These are phyloP conservation scores for Irpex sp. DNA, from an alignment of 1,284 basidiomycete species.

Conservation along the genomic window DNA sequence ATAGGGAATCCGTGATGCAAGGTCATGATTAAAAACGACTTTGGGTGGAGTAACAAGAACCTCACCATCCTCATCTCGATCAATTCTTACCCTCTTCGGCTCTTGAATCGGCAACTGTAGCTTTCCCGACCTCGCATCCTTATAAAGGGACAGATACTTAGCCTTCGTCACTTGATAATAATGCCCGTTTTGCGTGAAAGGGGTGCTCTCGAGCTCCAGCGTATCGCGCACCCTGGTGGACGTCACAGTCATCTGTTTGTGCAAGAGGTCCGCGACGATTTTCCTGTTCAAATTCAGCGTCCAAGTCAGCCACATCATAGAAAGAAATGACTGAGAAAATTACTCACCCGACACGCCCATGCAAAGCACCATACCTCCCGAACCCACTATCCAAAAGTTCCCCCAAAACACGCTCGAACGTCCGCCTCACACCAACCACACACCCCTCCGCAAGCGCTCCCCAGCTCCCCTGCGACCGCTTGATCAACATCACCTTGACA, in stretches of 20 bases:
- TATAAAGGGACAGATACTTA: constrained; percentile 17
- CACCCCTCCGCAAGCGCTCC: constrained; percentile 30
- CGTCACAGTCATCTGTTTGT: background rate
- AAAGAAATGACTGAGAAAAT: no score
- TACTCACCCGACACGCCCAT: constrained; percentile 9
- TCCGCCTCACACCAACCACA: constrained; percentile 30
- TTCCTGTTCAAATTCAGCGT: background rate
- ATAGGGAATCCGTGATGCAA: no score
- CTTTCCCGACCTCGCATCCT: constrained; percentile 13
- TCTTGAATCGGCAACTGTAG: background rate
- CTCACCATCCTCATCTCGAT: background rate
- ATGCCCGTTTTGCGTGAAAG: constrained; percentile 30
- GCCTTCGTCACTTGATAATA: constrained; percentile 20
- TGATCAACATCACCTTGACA: constrained; percentile 40
- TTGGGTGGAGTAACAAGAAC: no score
- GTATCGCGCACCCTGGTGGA: background rate
- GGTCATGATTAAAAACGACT: no score
- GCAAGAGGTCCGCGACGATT: background rate
- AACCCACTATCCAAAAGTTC: constrained; percentile 25
- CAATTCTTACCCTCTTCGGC: no score
- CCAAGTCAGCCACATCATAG: no score
- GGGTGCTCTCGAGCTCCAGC: constrained; percentile 23
- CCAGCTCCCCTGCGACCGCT: constrained; percentile 37
- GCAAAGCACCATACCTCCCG: constrained; percentile 18
- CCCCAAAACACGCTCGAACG: constrained; percentile 20